A percentile compares a stretch with the other conserved stretches of the same genome.
phyloP scores from a whole-genome alignment of 2,329 filamentous ascomycete genomes.

The Diaporthe humulicola region DNA sequence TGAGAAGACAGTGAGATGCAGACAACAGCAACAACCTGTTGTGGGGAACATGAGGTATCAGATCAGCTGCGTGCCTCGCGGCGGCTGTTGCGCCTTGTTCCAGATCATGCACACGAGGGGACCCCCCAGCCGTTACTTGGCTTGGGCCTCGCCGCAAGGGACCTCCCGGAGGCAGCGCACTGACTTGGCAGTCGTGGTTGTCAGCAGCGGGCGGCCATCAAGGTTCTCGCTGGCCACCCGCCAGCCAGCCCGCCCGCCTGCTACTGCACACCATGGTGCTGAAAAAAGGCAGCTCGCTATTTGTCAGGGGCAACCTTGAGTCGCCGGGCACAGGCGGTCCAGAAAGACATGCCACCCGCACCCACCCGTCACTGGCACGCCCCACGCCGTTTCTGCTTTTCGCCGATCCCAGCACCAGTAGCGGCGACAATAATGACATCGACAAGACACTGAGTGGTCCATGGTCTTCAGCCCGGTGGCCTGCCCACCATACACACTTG shows the following conservation, averaged over 20 bases:
- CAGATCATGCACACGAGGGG: not conserved
- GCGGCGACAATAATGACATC: slow-evolving; percentile 33
- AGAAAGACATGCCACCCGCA: slow-evolving; percentile 14
- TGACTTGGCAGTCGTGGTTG: slow-evolving; percentile 10
- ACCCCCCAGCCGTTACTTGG: not conserved
- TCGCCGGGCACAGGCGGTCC: slow-evolving; percentile 3
- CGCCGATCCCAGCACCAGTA: slow-evolving; percentile 9
- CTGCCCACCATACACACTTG: slow-evolving; percentile 10
- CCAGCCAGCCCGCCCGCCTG: not conserved
- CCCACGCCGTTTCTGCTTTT: slow-evolving; percentile 12
- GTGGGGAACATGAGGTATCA: not conserved
- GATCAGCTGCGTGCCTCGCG: slow-evolving; percentile 12
- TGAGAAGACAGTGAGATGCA: not conserved
- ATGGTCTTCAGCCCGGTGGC: slow-evolving; percentile 13
- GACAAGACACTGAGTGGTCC: slow-evolving; percentile 8
- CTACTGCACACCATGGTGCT: not conserved
- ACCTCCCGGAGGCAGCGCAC: slow-evolving; percentile 10
- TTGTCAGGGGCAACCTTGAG: slow-evolving; percentile 33
- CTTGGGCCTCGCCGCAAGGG: slow-evolving; percentile 3
- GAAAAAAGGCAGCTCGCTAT: slow-evolving; percentile 20
- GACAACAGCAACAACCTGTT: not conserved
- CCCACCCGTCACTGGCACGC: slow-evolving; percentile 3
- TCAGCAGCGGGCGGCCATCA: not conserved
- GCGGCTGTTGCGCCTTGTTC: slow-evolving; percentile 19
- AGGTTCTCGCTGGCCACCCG: slow-evolving; percentile 12